These are phyloP conservation scores for Geum urbanum DNA, from an alignment of 306 rosid genomes.

Conservation along the genomic window DNA sequence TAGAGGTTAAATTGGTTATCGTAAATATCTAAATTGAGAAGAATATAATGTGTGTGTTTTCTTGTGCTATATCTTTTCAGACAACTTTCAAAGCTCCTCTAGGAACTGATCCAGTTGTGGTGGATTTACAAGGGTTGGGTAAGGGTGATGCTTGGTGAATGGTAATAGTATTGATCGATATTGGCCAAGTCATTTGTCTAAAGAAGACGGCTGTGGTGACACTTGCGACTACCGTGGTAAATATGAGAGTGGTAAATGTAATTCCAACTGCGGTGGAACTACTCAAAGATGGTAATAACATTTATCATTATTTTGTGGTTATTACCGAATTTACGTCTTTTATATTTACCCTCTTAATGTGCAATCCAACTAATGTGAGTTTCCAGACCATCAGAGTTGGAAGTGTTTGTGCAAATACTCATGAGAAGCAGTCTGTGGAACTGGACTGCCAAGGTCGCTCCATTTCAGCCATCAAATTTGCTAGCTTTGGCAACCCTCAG, in stretches of 20 bases:
- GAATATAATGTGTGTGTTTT: not conserved
- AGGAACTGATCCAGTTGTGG: constrained; percentile 37
- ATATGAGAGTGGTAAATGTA: constrained; percentile 37
- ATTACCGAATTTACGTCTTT: not conserved
- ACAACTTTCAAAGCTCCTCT: constrained; percentile 54
- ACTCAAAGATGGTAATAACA: constrained; percentile 46
- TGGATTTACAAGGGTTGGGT: constrained; percentile 44
- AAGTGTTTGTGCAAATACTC: constrained; percentile 30
- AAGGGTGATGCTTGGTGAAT: constrained; percentile 54
- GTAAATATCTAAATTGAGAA: not conserved
- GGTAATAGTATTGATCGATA: constrained; percentile 41
- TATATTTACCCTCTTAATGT: not conserved
- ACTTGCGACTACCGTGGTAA: constrained; percentile 51
- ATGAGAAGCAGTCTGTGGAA: constrained; percentile 37
- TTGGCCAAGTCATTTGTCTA: constrained; percentile 43
- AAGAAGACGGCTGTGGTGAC: constrained; percentile 40
- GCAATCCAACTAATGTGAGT: constrained; percentile 37
- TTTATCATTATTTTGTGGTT: not conserved
- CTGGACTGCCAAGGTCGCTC: constrained; percentile 35
- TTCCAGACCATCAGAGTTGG: constrained; percentile 34
- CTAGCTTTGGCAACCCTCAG: constrained; percentile 45
- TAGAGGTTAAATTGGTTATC: not conserved
- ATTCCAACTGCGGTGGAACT: constrained; percentile 41
- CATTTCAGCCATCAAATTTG: constrained; percentile 41
- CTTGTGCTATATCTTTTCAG: constrained; percentile 11